Conservation (phyloP, 257 asterid genomes). For the Rauvolfia tetraphylla region DNA sequence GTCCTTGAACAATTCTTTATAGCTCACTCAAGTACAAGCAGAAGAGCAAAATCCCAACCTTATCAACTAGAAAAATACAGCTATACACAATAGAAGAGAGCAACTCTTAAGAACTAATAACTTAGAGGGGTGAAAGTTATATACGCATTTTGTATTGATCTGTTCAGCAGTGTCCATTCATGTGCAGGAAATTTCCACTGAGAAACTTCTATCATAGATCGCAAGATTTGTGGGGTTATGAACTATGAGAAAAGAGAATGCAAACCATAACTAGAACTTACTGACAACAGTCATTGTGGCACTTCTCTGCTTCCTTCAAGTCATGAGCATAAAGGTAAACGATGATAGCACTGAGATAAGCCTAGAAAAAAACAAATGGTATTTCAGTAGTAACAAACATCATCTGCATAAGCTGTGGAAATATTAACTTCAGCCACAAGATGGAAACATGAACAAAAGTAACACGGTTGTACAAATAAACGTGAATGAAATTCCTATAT, state of each 20-base stretch:
- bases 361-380: constrained; percentile 44
- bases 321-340: constrained; percentile 92
- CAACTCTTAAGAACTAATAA: background rate
- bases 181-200: background rate
- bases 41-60: background rate
- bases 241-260: background rate
- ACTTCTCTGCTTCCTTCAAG: constrained; percentile 91
- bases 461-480: background rate
- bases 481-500: background rate
- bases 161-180: background rate
- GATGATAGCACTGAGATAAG: constrained; percentile 93
- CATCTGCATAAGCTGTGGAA: background rate
- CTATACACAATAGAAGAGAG: too few relatives aligned
- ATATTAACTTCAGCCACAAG: background rate
- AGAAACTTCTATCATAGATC: background rate
- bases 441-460: background rate
- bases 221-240: background rate
- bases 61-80: too few relatives aligned
- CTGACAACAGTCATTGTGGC: constrained; percentile 98
- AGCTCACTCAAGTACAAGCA: background rate
- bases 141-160: background rate
- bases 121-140: background rate
- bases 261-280: constrained; percentile 34
- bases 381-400: background rate
- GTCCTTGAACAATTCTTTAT: background rate